A percentile compares a stretch with the other conserved stretches of the same genome.
phyloP scores from a whole-genome alignment of 768 basidiomycete species.

The Tulasnella sp. region DNA sequence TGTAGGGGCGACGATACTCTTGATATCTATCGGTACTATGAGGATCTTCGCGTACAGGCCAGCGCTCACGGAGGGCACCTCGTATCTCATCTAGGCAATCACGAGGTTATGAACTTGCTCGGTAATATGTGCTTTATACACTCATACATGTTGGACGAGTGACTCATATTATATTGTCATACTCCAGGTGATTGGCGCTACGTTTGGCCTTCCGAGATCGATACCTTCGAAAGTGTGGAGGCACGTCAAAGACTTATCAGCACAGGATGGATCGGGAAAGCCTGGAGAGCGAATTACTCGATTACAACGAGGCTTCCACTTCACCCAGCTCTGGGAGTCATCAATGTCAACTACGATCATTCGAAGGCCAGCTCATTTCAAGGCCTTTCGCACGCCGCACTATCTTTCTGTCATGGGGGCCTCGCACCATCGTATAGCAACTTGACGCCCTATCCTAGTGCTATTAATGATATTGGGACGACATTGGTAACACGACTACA shows the following conservation, averaged over 20 bases:
- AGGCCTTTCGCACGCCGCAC: conserved; percentile 59
- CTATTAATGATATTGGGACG: conserved; percentile 66
- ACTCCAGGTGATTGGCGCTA: conserved; percentile 81
- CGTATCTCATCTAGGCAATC: conserved; percentile 79
- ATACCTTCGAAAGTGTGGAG: conserved; percentile 64
- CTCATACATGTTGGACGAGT: conserved; percentile 1
- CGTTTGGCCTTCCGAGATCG: conserved; percentile 70
- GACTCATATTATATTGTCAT: conserved; percentile 1
- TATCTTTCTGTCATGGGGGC: conserved; percentile 92
- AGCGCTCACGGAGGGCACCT: conserved; percentile 55
- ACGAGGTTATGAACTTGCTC: conserved; percentile 91
- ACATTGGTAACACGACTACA: conserved; percentile 66
- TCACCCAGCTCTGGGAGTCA: conserved; percentile 55
- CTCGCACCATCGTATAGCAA: conserved; percentile 63
- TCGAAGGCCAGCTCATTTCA: conserved; percentile 37
- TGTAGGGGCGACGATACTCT: conserved; percentile 83
- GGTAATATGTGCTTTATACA: conserved; percentile 32
- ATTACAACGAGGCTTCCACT: conserved; percentile 72
- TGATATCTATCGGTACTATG: conserved; percentile 75
- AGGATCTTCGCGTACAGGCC: conserved; percentile 69
- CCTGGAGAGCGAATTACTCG: conserved; percentile 82
- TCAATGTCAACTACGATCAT: conserved; percentile 42
- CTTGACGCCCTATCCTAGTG: conserved; percentile 70
- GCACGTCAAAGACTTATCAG: conserved; percentile 63
- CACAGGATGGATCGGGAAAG: conserved; percentile 59